These are phyloP conservation scores for Fusarium nodosum DNA, from an alignment of 2,329 filamentous ascomycete species.

Conservation along the genomic window DNA sequence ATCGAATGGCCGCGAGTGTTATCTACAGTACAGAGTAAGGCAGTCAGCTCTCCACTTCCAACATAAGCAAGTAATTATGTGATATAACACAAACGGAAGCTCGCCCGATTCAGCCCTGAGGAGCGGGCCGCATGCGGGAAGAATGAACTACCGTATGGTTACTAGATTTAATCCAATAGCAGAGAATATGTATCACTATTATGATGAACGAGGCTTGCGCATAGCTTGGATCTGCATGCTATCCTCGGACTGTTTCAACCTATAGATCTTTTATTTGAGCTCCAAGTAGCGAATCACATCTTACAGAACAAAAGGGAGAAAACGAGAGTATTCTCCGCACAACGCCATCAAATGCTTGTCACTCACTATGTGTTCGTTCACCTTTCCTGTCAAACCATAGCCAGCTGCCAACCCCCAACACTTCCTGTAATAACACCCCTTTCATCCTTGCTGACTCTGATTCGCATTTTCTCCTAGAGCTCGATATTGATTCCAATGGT, in stretches of 20 bases:
- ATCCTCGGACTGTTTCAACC: conserved; percentile 35
- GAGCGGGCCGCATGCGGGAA: conserved; percentile 34
- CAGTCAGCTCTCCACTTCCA: conserved; percentile 21
- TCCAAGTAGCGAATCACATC: conserved; percentile 36
- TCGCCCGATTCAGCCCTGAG: conserved; percentile 20
- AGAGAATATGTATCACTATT: conserved; percentile 9
- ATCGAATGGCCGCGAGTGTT: conserved; percentile 5
- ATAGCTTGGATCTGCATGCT: conserved; percentile 39
- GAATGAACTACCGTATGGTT: conserved; percentile 30
- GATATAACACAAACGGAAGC: conserved; percentile 28
- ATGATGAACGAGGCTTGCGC: conserved; percentile 32
- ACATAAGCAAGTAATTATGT: conserved; percentile 14
- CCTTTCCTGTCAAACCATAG: conserved; percentile 3
- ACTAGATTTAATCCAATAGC: conserved; percentile 22
- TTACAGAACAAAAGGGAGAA: conserved; percentile 42
- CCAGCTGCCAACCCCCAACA: neutral
- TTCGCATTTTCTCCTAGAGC: conserved; percentile 30
- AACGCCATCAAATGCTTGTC: conserved; percentile 47
- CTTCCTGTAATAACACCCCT: neutral
- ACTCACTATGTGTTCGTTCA: conserved; percentile 6
- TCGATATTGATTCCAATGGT: conserved; percentile 57
- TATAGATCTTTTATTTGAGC: conserved; percentile 30
- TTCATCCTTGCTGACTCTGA: conserved; percentile 1
- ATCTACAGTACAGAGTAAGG: conserved; percentile 10
- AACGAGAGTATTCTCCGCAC: conserved; percentile 41